phyloP scores from a whole-genome alignment of 164 flowering plant species.

The Chimonanthus salicifolius region DNA sequence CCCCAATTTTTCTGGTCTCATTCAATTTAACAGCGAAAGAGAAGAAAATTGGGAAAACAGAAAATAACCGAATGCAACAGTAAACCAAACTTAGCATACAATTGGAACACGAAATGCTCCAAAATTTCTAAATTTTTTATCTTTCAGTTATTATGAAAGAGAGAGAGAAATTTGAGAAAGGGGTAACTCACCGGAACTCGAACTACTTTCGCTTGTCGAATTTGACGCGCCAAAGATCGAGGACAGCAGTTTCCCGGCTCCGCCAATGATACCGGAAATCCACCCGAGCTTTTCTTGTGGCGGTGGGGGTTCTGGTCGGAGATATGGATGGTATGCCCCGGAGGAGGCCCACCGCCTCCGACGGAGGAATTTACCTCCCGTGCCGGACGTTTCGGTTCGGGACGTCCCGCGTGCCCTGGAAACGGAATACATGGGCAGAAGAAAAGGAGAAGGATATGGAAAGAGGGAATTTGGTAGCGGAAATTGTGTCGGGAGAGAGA shows the following conservation, averaged over 20 bases:
- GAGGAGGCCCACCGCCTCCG: constrained; percentile 21
- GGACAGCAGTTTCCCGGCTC: constrained; percentile 50
- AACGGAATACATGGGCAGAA: constrained; percentile 8
- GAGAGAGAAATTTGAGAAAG: not conserved
- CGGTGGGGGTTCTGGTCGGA: constrained; percentile 25
- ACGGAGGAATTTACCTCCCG: constrained; percentile 56
- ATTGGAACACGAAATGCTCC: not conserved
- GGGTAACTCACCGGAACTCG: constrained; percentile 17
- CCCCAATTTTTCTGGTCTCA: too few relatives aligned
- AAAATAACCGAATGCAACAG: not conserved
- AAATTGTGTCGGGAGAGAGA: not conserved
- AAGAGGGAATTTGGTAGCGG: not conserved
- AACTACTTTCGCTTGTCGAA: constrained; percentile 9
- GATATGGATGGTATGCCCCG: constrained; percentile 31
- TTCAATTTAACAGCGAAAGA: too few relatives aligned
- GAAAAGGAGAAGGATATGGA: constrained; percentile 3
- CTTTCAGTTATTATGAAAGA: not conserved
- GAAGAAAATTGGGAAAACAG: not conserved
- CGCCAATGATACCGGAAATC: constrained; percentile 34
- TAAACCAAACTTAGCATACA: not conserved
- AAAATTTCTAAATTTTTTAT: not conserved
- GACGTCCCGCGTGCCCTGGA: constrained; percentile 1
- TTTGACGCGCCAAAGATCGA: constrained; percentile 23
- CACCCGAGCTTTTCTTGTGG: constrained; percentile 31
- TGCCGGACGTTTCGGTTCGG: constrained; percentile 14